Evolutionary conservation across 176 grass and related monocot species (phyloP), one percentile per base, ranked within the genome.

Genomic region (Olyra latifolia): DNA sequence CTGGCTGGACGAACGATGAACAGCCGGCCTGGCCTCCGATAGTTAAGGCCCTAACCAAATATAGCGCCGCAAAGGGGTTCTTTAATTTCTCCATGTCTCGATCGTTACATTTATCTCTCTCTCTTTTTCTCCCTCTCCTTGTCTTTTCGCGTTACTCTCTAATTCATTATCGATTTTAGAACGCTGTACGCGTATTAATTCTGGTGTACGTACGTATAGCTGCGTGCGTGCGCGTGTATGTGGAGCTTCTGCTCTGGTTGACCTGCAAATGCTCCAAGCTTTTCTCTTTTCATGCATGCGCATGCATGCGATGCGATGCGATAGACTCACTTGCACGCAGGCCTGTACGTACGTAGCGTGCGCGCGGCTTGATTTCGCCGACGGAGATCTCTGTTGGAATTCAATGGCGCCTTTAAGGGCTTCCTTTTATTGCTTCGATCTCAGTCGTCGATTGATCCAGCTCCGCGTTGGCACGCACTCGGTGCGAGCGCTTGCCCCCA

Each of bases 1-100:
- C 44, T 55, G 5, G 39, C 44, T 55, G 5, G 39, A 39, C 39
- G 17, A 43, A 49, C 3, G 46, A 38, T 71, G 55, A 56, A 69
- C 65, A 55, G 22, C n/a, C n/a, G n/a, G n/a, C n/a, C n/a, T n/a
- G n/a, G n/a, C 16, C 45, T 64, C 32, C 30, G 19, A 28, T 29
- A 83, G 69, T 25, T 80, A 66, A 62, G 71, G 76, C 45, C 32
- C 32, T 12, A 54, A 73, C 76, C 67, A 35, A 72, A 72, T 43
- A 30, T 58, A 68, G 49, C 27, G 13, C 25, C 16, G 17, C 24
- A 7, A 22, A 68, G 38, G 12, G 23, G 14, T 7, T 53, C 17
- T 52, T 30, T 53, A 4, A 35, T 39, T 2, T 69, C 47, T 23
- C 23, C 1, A 2, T 2, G 32, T 35, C 32, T 35, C 32, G n/a